Evolutionary conservation across 139 green algal genomes (phyloP), one percentile per base, ranked within the genome.

Genomic region (Coelastrella sp.): DNA sequence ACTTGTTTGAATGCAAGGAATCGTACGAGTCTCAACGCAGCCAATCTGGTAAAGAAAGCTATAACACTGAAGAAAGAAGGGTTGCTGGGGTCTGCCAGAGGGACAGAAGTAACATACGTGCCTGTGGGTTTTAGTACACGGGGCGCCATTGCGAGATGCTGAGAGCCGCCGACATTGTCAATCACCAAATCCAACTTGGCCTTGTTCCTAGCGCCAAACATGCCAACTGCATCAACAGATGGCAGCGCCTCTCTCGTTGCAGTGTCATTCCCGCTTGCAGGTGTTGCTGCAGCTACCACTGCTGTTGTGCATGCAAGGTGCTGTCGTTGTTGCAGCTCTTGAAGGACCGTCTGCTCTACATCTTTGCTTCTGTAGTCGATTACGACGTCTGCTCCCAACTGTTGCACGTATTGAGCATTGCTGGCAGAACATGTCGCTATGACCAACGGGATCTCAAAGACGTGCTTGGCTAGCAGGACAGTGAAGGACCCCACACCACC

Each of bases 381-480:
- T 4, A 34, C 25, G 8, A 64, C 72, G 43, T 80, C 72, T 8
- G 72, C 43, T 27, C 72, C 72, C 45, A 80, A 48, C 41, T 64
- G 25, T 25, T 37, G 27, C 41, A 80, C 72, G 40, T 80, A 80
- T 17, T 41, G 30, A 41, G 45, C 72, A 64, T 80, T 80, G 40
- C 72, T 45, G 27, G 15, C 48, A 13, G 43, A 66, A 43, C 71
- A 79, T 2, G 72, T 66, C 15, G 72, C 72, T 27, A 80, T 30
- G 9, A 80, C 72, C 25, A 80, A 32, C 1, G 72, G 72, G 5
- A 80, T 40, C 15, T 64, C 40, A 43, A 80, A 80, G 41, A 40
- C 37, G 43, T 80, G 72, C 72, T 80, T 80, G 25, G 72, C 43
- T 23, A 80, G 72, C 40, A 80, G 72, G 21, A 80, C 72, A 66